Conservation (phyloP, 2,329 filamentous ascomycete species). For the Fusarium succisae region DNA sequence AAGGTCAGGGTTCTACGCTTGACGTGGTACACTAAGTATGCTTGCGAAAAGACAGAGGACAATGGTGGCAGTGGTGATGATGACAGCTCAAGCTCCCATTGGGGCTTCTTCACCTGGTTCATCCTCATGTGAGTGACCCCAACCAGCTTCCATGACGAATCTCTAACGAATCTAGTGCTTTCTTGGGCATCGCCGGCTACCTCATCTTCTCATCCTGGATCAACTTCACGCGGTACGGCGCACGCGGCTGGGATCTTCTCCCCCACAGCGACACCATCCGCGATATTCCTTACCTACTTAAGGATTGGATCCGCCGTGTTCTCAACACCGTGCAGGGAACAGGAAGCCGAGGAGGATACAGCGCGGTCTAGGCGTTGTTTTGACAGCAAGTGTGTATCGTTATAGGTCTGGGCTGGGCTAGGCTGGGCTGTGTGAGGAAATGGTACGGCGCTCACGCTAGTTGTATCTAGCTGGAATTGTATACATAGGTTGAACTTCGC, state of each 20-base stretch:
- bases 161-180: conserved; percentile 67
- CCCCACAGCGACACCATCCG: conserved; percentile 93
- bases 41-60: conserved; percentile 70
- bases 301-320: conserved; percentile 85
- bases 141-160: background rate
- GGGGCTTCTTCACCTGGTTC: conserved; percentile 99
- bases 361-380: conserved; percentile 73
- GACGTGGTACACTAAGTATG: conserved; percentile 88
- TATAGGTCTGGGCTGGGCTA: background rate
- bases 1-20: conserved; percentile 73
- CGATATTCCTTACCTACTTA: conserved; percentile 90
- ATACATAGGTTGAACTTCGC: conserved; percentile 35
- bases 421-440: background rate
- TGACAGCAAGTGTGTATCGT: background rate
- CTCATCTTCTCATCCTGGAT: conserved; percentile 98
- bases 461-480: conserved; percentile 38
- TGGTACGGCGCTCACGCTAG: conserved; percentile 41
- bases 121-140: conserved; percentile 79
- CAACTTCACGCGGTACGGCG: conserved; percentile 97
- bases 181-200: conserved; percentile 86
- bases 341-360: conserved; percentile 90
- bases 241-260: conserved; percentile 92
- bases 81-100: conserved; percentile 64
- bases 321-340: conserved; percentile 85
- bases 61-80: conserved; percentile 50